Base-by-base conservation (phyloP, 2,329 filamentous ascomycete species). In the Diplodia intermedia region DNA sequence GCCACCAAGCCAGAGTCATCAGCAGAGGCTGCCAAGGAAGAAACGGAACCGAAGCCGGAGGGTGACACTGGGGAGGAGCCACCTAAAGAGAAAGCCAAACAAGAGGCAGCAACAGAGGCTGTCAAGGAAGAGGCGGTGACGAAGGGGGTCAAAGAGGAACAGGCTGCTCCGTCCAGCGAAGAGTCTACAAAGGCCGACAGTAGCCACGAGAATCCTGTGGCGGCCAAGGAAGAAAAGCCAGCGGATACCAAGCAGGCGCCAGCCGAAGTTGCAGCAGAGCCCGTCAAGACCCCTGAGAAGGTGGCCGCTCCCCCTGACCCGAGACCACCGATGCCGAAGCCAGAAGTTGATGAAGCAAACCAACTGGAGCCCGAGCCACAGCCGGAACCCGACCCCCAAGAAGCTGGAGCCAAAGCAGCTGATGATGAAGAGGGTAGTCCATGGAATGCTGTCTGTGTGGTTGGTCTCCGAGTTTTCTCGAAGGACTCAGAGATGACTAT, bases 381-480 rank as follows among this genome's bases (percentile, higher is more conserved):
- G 26, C 36, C 36, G 71, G 50, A 72, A 38, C 73, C 71, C 7
- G 29, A 66, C 1, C 70, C 73, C 20, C 66, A 76, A 9, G 75
- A 76, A 4, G 40, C 2, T 26, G 23, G n/a, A 14, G 66, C 69
- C 7, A 71, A 72, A 3, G 79, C 80, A 2, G 76, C 80, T 53
- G 80, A 80, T 26, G 79, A 83, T 49, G 82, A 83, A 66, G 79
- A 78, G 47, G 77, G 79, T n/a, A 82, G 84, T 69, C 85, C 85
- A 0, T 89, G 86, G 87, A 88, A 88, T 72, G 86, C 87, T 0
- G 81, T 88, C 1, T 87, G 85, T 69, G 85, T 88, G 18, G 81
- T 88, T 6, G 86, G 86, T 0, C 73, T 89, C 38, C 79, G 85
- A 4, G 86, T 89, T 0, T 89, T 86, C 72, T 83, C 82, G 4